Percentiles rank a stretch among this genome's conserved stretches.
phyloP scores from a whole-genome alignment of 352 stramenopile genomes.

The Phytopythium vexans region DNA sequence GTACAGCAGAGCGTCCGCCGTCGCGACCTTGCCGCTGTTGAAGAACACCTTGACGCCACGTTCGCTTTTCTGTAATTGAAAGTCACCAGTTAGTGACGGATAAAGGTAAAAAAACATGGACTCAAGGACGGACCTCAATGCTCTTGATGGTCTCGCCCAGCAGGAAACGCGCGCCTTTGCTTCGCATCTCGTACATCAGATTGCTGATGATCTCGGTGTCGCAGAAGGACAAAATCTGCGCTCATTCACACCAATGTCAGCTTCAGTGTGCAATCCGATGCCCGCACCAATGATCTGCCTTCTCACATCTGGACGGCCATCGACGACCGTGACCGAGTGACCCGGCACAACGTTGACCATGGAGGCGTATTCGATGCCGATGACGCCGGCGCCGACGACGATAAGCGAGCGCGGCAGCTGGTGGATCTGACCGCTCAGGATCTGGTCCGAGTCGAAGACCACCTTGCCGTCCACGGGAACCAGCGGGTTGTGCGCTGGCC shows the following conservation, averaged over 20 bases:
- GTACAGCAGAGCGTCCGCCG: constrained; percentile 77
- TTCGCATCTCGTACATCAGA: constrained; percentile 89
- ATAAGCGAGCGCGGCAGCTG: constrained; percentile 74
- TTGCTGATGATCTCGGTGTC: constrained; percentile 85
- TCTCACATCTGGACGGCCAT: constrained; percentile 65
- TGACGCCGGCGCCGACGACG: constrained; percentile 81
- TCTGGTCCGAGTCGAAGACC: constrained; percentile 83
- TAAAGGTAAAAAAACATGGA: background rate
- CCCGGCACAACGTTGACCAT: constrained; percentile 89
- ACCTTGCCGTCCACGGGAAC: constrained; percentile 84
- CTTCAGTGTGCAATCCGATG: background rate
- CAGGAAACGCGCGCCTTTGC: constrained; percentile 84
- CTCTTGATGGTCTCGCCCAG: constrained; percentile 76
- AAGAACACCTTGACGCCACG: constrained; percentile 71
- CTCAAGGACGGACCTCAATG: constrained; percentile 40
- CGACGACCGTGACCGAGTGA: constrained; percentile 85
- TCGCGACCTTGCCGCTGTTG: constrained; percentile 67
- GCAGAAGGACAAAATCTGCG: constrained; percentile 79
- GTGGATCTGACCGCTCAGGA: constrained; percentile 63
- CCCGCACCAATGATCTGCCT: background rate
- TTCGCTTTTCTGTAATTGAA: constrained; percentile 30
- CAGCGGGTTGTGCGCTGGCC: constrained; percentile 68
- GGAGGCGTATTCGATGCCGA: constrained; percentile 90
- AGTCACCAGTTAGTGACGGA: background rate
- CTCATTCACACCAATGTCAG: constrained; percentile 2